Base-by-base conservation (phyloP, 2,329 filamentous ascomycete species). In the Microthyrium microscopicum region DNA sequence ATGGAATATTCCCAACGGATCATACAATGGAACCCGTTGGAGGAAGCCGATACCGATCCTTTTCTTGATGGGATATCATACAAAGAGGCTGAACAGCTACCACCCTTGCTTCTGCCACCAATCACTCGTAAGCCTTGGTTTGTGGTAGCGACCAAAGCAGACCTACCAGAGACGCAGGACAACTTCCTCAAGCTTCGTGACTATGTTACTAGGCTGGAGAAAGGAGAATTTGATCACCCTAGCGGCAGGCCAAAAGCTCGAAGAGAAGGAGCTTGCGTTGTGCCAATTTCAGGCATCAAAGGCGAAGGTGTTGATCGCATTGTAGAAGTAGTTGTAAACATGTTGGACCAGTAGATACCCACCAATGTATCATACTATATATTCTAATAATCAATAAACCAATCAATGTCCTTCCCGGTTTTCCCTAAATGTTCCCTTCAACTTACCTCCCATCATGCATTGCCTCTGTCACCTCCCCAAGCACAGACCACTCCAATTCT, bases 111-210 rank as follows among this genome's bases (percentile, higher is more conserved):
- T 24, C 57, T 68, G 8, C 64, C 80, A n/a, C 72, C 77, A 26
- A 91, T 95, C 42, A 79, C 80, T n/a, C 71, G 70, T 21, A 98
- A 98, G 58, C 85, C 89, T 1, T 98, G 89, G 89, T 89, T 92
- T 47, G 85, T 94, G 4, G 74, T 94, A 27, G 87, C 82, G 1
- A 94, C 85, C 15, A 95, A 95, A 56, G 85, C 82, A 1, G 87
- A 95, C 51, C 52, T 92, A 35, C 70, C 75, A 3, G 68, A 68
- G 3, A 92, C 89, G 2, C 70, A 84, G 51, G 68, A 73, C 17
- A 91, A 89, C 49, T 98, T 82, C 51, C 56, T 54, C 22, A 55
- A 59, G 33, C 58, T 98, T 43, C 73, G 73, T 42, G 56, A 57
- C 6, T 93, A 94, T 53, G 56, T 98, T 4, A 62, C 68, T 4